phyloP scores from a whole-genome alignment of 1,284 basidiomycete species.

The Irpex sp. region DNA sequence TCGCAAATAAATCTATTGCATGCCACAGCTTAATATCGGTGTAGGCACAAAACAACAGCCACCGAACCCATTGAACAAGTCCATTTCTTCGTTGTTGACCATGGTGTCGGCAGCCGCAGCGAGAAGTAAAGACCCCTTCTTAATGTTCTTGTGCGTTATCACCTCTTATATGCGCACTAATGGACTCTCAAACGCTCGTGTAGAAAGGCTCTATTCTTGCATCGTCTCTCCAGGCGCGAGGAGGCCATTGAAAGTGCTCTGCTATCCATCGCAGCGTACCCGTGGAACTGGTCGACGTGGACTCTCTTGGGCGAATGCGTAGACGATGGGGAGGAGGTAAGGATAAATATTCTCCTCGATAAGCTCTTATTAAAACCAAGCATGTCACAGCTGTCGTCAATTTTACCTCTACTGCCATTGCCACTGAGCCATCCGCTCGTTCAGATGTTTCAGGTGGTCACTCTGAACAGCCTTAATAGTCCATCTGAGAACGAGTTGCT shows the following conservation, averaged over 20 bases:
- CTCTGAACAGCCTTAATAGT: slow-evolving; percentile 87
- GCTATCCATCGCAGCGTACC: slow-evolving; percentile 74
- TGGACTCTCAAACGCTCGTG: slow-evolving; percentile 9
- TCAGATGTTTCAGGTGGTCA: slow-evolving; percentile 87
- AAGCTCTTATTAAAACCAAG: background rate
- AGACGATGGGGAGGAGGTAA: slow-evolving; percentile 87
- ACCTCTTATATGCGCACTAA: slow-evolving; percentile 5
- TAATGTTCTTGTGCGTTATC: slow-evolving; percentile 76
- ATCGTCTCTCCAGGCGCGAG: slow-evolving; percentile 73
- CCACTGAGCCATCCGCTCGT: slow-evolving; percentile 70
- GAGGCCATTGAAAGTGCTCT: slow-evolving; percentile 86
- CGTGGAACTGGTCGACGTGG: slow-evolving; percentile 99
- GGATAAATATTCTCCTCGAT: background rate
- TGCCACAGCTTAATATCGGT: background rate
- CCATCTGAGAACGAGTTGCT: slow-evolving; percentile 79
- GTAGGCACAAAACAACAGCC: slow-evolving; percentile 74
- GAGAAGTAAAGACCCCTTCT: slow-evolving; percentile 71
- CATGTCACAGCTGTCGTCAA: slow-evolving; percentile 52
- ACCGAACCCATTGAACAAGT: slow-evolving; percentile 64
- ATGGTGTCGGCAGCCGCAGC: slow-evolving; percentile 45
- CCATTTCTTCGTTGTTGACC: slow-evolving; percentile 59
- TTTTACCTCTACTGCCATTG: slow-evolving; percentile 64
- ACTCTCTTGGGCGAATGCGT: slow-evolving; percentile 76
- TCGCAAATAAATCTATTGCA: slow-evolving; percentile 22
- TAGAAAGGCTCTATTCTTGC: slow-evolving; percentile 80